phyloP scores from a whole-genome alignment of 2,329 filamentous ascomycete species.

The Exophiala sideris region DNA sequence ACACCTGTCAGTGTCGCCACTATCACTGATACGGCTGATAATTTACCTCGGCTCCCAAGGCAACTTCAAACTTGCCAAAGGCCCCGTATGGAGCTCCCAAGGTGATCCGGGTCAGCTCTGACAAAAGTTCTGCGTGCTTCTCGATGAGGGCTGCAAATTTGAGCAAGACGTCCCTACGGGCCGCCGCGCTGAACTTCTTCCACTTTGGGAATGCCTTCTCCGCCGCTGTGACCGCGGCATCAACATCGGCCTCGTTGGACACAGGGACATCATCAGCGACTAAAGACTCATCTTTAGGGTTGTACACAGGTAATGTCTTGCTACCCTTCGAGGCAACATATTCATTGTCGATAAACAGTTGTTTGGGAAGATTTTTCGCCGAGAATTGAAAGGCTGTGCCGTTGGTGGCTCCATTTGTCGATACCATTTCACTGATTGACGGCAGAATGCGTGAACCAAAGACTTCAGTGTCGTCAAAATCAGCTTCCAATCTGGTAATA shows the following conservation, averaged over 20 bases:
- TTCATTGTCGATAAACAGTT: constrained; percentile 1
- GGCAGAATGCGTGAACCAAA: too few relatives aligned
- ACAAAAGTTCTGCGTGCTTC: constrained; percentile 28
- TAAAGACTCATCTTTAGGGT: background rate
- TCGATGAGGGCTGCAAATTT: constrained; percentile 7
- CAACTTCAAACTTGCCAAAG: constrained; percentile 47
- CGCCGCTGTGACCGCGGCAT: too few relatives aligned
- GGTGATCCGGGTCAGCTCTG: constrained; percentile 30
- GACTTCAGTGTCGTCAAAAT: too few relatives aligned
- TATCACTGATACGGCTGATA: background rate
- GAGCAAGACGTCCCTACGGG: too few relatives aligned
- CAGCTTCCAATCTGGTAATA: too few relatives aligned
- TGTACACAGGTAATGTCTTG: background rate
- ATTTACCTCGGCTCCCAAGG: constrained; percentile 33
- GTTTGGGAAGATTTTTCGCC: background rate
- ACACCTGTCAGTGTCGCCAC: constrained; percentile 24
- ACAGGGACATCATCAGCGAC: too few relatives aligned
- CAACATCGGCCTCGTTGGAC: too few relatives aligned
- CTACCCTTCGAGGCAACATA: background rate
- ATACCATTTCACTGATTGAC: too few relatives aligned
- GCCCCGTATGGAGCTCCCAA: constrained; percentile 62
- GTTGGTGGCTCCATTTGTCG: too few relatives aligned
- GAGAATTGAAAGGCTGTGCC: background rate
- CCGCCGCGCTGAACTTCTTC: too few relatives aligned
- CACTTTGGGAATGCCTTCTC: too few relatives aligned